Conservation (phyloP, 2,329 filamentous ascomycete genomes). For the Alternaria postmessia region DNA sequence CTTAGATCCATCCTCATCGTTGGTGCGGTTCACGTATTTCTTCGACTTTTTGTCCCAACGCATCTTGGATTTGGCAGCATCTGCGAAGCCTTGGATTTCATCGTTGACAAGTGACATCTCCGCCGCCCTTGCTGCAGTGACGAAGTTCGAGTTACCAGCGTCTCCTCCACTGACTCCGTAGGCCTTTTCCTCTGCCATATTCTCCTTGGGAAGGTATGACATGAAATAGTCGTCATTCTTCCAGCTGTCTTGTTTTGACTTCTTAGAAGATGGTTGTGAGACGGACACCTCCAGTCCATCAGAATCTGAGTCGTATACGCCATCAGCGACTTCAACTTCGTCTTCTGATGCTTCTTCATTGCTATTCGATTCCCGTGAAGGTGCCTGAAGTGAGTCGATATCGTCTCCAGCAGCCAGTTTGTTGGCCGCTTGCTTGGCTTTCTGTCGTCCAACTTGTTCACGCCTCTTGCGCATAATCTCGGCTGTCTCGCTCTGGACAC, state of each 20-base stretch:
- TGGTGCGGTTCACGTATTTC: slow-evolving; percentile 90
- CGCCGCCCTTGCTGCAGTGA: slow-evolving; percentile 83
- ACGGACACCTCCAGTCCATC: slow-evolving; percentile 64
- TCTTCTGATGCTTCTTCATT: slow-evolving; percentile 43
- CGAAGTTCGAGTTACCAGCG: slow-evolving; percentile 72
- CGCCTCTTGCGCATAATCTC: slow-evolving; percentile 78
- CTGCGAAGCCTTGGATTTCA: slow-evolving; percentile 82
- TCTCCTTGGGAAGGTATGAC: slow-evolving; percentile 88
- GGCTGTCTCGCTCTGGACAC: slow-evolving; percentile 68
- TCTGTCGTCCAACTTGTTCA: slow-evolving; percentile 71
- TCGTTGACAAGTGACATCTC: slow-evolving; percentile 95
- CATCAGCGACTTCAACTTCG: slow-evolving; percentile 43
- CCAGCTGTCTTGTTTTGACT: slow-evolving; percentile 62
- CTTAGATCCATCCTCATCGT: slow-evolving; percentile 92
- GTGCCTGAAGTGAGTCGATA: slow-evolving; percentile 9
- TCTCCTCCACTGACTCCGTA: slow-evolving; percentile 90
- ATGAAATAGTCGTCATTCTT: slow-evolving; percentile 93
- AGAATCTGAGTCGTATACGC: slow-evolving; percentile 56
- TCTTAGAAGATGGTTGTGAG: slow-evolving; percentile 50
- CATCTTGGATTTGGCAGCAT: slow-evolving; percentile 77
- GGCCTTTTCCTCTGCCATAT: slow-evolving; percentile 85
- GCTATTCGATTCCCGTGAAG: slow-evolving; percentile 22
- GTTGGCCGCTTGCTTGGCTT: slow-evolving; percentile 51
- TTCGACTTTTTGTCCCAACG: slow-evolving; percentile 97
- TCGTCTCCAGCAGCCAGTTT: slow-evolving; percentile 37